Evolutionary conservation across 2,329 filamentous ascomycete genomes (phyloP).

Genomic region (Colletotrichum cordylinicola): DNA sequence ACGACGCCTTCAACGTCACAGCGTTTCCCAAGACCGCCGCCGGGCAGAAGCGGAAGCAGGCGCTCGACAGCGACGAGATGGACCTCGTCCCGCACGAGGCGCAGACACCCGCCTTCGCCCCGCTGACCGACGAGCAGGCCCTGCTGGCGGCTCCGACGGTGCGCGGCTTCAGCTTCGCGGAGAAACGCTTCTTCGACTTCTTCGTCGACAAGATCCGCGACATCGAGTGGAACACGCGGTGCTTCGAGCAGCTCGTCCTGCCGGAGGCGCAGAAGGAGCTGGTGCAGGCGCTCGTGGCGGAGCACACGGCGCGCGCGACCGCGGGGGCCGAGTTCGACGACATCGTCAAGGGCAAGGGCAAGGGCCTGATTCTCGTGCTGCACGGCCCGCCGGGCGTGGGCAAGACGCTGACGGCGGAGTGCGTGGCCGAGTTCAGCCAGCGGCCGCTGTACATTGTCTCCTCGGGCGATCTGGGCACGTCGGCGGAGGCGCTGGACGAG

Average conservation of each 20-base stretch:
- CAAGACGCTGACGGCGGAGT: slow-evolving; percentile 55
- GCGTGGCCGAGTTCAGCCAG: slow-evolving; percentile 54
- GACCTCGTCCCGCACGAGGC: slow-evolving; percentile 27
- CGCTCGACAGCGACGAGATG: slow-evolving; percentile 21
- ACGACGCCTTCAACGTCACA: slow-evolving; percentile 67
- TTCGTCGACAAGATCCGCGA: slow-evolving; percentile 49
- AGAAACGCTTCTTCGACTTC: slow-evolving; percentile 54
- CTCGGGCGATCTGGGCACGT: slow-evolving; percentile 75
- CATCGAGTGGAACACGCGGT: slow-evolving; percentile 53
- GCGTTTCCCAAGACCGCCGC: slow-evolving; percentile 21
- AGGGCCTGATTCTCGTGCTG: slow-evolving; percentile 53
- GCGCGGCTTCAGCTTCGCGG: slow-evolving; percentile 54
- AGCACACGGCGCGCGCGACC: slow-evolving; percentile 44
- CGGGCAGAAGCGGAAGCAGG: slow-evolving; percentile 21
- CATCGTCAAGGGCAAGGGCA: slow-evolving; percentile 48
- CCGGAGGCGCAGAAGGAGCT: slow-evolving; percentile 55
- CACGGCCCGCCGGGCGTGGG: slow-evolving; percentile 55
- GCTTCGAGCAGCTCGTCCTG: slow-evolving; percentile 55
- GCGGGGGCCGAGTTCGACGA: slow-evolving; percentile 65
- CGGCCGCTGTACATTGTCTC: slow-evolving; percentile 56
- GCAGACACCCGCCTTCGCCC: neutral
- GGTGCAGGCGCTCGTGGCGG: slow-evolving; percentile 68
- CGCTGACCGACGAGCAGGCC: slow-evolving; percentile 43
- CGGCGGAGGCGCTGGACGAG: slow-evolving; percentile 67
- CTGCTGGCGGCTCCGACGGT: slow-evolving; percentile 52